Evolutionary conservation across 2,329 filamentous ascomycete species (phyloP), one percentile per base, ranked within the genome.

Genomic region (Furcasterigmium sp.): DNA sequence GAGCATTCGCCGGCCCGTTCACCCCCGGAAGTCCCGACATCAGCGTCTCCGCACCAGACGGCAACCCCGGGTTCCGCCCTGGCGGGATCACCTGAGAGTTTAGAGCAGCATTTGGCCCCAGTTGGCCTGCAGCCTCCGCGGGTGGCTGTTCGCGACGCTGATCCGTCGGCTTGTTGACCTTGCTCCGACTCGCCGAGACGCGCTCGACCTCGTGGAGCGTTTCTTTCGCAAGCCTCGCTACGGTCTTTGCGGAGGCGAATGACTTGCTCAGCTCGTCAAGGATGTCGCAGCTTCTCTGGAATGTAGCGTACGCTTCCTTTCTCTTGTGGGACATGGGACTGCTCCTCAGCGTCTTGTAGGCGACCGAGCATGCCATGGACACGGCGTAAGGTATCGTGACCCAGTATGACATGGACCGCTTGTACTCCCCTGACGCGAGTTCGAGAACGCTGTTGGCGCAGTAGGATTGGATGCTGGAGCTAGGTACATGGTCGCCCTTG

Each of bases 381-480:
- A 54, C 49, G 9, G 53, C 46, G 25, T 53, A 54, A 8, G 53
- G 53, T 8, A 54, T 45, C 6, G 52, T 45, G 9, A 51, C 52
- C 51, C 53, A 53, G 46, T 47, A 51, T 13, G 53, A 42, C 9
- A 55, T 37, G 15, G 52, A 52, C 2, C 37, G 26, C 17, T 44
- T 46, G 37, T 48, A 53, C 11, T 55, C 51, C 19, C 49, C 48
- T 4, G 48, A 47, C 3, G 52, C 48, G 19, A 54, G 46, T 7
- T 44, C 43, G 2, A 49, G 46, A 14, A 54, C 50, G 19, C 52
- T 48, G 6, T 51, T 38, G 14, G 53, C 52, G 19, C 49, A 53
- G 21, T 52, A 53, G 25, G 44, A 43, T 36, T 54, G 53, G 3
- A 50, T 46, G 9, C 42, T 38, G 20, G 48, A 43, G 2, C 44